Evolutionary conservation across 225 moss, liverwort and hornwort species (phyloP), one percentile per base, ranked within the genome.

Genomic region (Physcomitrellopsis africana): DNA sequence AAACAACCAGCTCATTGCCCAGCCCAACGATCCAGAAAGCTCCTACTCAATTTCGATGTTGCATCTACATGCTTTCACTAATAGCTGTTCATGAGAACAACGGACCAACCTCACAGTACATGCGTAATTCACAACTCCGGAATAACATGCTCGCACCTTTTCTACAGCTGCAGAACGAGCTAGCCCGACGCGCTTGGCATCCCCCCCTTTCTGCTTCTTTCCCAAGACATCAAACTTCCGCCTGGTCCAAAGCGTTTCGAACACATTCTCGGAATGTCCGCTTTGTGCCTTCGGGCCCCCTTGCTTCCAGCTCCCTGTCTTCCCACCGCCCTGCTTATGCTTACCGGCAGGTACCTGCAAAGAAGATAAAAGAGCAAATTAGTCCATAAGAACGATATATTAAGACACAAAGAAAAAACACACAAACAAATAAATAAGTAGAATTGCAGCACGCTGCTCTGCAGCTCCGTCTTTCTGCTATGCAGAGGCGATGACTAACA

Each of bases 141-240:
- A 6, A 16, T 15, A 19, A 72, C 4, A 26, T 6, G 43, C 64
- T 60, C 79, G 13, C 47, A 94, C 97, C 94, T 99, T 99, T 60
- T 99, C 93, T 9, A 95, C 69, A 10, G 92, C 99, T 55, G 83
- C 81, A 53, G 99, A 92, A 6, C 99, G 92, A 43, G 99, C 85
- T 20, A 86, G 80, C 14, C 99, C 99, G 32, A 95, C 84, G 63
- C 91, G 91, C 71, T 90, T 91, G 55, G 75, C 82, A 71, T 92
- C 90, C 14, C 59, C 94, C 9, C 84, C 94, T 77, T 93, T 99
- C 71, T 92, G 89, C 78, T 95, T 99, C 85, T 93, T 93, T 43
- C 99, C 99, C n/a, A 99, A 74, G 60, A 99, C 93, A 77, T 95
- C 93, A 18, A 99, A 99, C 79, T 95, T 99, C 65, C 84, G 89